Evolutionary conservation across 345 rosid genomes (phyloP), one percentile per base, ranked within the genome.

Genomic region (Gossypioides kirkii): DNA sequence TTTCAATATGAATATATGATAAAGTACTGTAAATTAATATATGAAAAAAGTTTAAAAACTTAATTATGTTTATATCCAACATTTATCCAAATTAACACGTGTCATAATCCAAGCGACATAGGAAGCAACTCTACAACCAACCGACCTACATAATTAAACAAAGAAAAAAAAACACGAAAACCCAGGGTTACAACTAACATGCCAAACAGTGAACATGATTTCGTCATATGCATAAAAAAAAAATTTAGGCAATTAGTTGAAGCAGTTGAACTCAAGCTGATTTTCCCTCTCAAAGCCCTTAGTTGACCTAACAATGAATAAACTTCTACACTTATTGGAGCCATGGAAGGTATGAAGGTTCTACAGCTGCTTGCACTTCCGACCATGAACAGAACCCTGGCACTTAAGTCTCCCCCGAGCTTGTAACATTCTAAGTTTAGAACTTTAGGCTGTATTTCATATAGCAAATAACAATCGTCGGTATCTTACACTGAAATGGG

Each of bases 381-480:
- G 32, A 88, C 94, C 2, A 73, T 90, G 77, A 89, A 77, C 74
- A 87, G 78, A 25, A 87, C 87, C 26, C 75, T 91, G 46, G 81
- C 97, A 18, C 78, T 0, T 94, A 28, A 72, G 81, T 55, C 97
- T 91, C 46, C 96, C 96, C 17, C 79, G 82, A 46, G 4, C n/a
- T n/a, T n/a, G n/a, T n/a, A n/a, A n/a, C n/a, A n/a, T n/a, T n/a
- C n/a, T n/a, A n/a, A n/a, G n/a, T n/a, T n/a, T n/a, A n/a, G n/a
- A n/a, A n/a, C n/a, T n/a, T n/a, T n/a, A n/a, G n/a, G n/a, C n/a
- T n/a, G n/a, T n/a, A n/a, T n/a, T n/a, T n/a, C n/a, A n/a, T n/a
- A n/a, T n/a, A n/a, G n/a, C n/a, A n/a, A n/a, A n/a, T n/a, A n/a
- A n/a, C n/a, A n/a, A n/a, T n/a, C n/a, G n/a, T n/a, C n/a, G n/a